A percentile compares a stretch with the other conserved stretches of the same genome.
Evolutionary conservation across 257 asterid species (phyloP).

Genomic region (Ballota nigra): DNA sequence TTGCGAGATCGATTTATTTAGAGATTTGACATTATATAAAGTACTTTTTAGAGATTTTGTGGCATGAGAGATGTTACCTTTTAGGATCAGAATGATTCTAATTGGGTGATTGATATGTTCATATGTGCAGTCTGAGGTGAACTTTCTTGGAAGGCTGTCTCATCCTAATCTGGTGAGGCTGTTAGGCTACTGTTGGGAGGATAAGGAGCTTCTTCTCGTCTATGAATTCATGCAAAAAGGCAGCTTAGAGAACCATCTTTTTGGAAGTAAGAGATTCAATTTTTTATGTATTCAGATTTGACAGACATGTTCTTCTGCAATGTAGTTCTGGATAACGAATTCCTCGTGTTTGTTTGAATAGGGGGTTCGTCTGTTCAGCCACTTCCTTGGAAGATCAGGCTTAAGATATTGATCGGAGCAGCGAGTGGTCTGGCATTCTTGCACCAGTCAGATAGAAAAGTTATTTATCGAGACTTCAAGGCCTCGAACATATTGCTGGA

Average conservation of each 20-base stretch:
- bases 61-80: neutral
- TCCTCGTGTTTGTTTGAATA: conserved; percentile 13
- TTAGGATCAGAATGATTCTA: neutral
- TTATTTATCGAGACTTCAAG: conserved; percentile 53
- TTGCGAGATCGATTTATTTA: too few species aligned
- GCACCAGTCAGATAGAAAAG: conserved; percentile 42
- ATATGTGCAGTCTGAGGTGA: conserved; percentile 64
- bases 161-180: conserved; percentile 86
- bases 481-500: conserved; percentile 60
- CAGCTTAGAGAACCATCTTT: conserved; percentile 93
- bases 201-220: conserved; percentile 69
- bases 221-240: conserved; percentile 94
- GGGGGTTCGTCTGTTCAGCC: conserved; percentile 55
- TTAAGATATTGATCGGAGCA: conserved; percentile 50
- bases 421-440: conserved; percentile 54
- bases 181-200: conserved; percentile 85
- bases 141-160: conserved; percentile 76
- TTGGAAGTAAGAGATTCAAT: conserved; percentile 61
- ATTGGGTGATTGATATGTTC: neutral
- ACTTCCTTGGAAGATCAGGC: conserved; percentile 49
- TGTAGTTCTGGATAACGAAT: neutral
- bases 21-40: neutral
- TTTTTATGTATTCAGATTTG: neutral
- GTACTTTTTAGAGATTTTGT: neutral
- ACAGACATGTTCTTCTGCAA: neutral